phyloP scores from a whole-genome alignment of 2,329 filamentous ascomycete genomes.

The Neonectria sp. region DNA sequence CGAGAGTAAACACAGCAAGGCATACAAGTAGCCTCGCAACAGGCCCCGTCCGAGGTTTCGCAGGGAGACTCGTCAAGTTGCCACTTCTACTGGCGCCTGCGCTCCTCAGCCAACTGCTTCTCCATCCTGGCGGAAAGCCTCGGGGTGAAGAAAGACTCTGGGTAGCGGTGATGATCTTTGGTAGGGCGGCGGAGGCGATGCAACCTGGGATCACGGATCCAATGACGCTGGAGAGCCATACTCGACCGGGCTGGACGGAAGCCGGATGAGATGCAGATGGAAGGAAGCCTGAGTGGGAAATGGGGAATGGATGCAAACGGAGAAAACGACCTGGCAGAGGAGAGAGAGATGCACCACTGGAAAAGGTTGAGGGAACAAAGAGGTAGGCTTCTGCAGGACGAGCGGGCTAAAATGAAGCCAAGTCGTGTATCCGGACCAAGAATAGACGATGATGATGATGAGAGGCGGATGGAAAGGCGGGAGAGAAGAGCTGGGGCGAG shows the following conservation, averaged over 20 bases:
- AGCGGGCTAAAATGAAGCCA: constrained; percentile 18
- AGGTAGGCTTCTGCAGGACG: background rate
- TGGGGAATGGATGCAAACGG: background rate
- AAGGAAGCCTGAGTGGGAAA: background rate
- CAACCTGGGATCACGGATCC: constrained; percentile 34
- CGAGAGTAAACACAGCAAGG: constrained; percentile 50
- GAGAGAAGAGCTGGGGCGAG: background rate
- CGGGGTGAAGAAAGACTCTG: constrained; percentile 26
- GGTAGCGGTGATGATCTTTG: constrained; percentile 32
- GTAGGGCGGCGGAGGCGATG: constrained; percentile 31
- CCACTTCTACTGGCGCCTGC: constrained; percentile 37
- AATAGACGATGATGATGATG: constrained; percentile 24
- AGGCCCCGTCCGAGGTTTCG: constrained; percentile 16
- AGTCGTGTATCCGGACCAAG: background rate
- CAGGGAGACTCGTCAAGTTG: constrained; percentile 12
- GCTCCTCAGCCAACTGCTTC: constrained; percentile 30
- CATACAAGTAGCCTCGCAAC: constrained; percentile 34
- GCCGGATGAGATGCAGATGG: constrained; percentile 3
- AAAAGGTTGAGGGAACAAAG: background rate
- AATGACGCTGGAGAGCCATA: constrained; percentile 45
- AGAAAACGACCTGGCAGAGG: background rate
- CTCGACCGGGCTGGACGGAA: constrained; percentile 28
- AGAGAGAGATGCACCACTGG: background rate
- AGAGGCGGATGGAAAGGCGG: background rate
- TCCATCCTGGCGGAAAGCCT: constrained; percentile 39